Percentiles rank a stretch among this genome's conserved stretches.
Evolutionary conservation across 2,329 filamentous ascomycete species (phyloP).

Genomic region (Acrodontium crateriforme): DNA sequence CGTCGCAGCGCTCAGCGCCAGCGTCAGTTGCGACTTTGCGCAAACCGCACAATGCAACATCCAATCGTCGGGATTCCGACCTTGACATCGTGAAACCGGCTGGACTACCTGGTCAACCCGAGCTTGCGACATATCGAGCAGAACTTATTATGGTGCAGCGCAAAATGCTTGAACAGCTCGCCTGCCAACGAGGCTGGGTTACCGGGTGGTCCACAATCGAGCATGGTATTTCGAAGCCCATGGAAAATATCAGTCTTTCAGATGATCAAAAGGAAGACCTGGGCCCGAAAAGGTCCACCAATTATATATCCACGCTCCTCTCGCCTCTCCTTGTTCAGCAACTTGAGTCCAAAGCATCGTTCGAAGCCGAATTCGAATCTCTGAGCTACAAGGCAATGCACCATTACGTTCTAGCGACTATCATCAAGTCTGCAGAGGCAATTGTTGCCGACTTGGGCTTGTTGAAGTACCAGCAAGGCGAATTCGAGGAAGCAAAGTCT

Average conservation of each 20-base stretch:
- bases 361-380: slow-evolving; percentile 34
- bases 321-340: slow-evolving; percentile 19
- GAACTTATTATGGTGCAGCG: slow-evolving; percentile 71
- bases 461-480: slow-evolving; percentile 55
- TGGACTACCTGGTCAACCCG: slow-evolving; percentile 46
- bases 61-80: slow-evolving; percentile 1
- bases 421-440: slow-evolving; percentile 61
- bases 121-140: slow-evolving; percentile 68
- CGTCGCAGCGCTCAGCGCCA: slow-evolving; percentile 3
- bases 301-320: slow-evolving; percentile 4
- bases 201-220: slow-evolving; percentile 50
- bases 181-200: slow-evolving; percentile 58
- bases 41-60: background rate
- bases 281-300: slow-evolving; percentile 1
- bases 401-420: slow-evolving; percentile 67
- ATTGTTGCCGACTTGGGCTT: slow-evolving; percentile 75
- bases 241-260: slow-evolving; percentile 27
- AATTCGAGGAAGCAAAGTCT: slow-evolving; percentile 58
- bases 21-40: too few species aligned
- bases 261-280: slow-evolving; percentile 8
- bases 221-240: slow-evolving; percentile 10
- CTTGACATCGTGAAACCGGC: slow-evolving; percentile 2
- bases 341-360: slow-evolving; percentile 23
- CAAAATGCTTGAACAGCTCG: slow-evolving; percentile 62
- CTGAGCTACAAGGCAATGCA: slow-evolving; percentile 75